phyloP scores from a whole-genome alignment of 192 early-diverging fungal genomes.

The Umbelopsis ramanniana region DNA sequence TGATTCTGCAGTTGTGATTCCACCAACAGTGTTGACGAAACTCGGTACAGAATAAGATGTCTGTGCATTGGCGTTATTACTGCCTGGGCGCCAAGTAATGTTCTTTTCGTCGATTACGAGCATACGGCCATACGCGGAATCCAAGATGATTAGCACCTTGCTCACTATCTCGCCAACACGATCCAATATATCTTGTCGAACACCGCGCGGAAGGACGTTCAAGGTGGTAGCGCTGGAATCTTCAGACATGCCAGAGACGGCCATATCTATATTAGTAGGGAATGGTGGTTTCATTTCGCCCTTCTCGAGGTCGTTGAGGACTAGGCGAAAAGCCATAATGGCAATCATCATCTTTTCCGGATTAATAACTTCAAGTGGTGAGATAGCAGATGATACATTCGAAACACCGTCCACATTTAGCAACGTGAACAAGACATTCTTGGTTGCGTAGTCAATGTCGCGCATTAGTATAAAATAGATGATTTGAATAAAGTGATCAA shows the following conservation, averaged over 20 bases:
- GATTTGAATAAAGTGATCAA: constrained; percentile 74
- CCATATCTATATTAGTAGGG: constrained; percentile 48
- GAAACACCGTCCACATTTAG: constrained; percentile 62
- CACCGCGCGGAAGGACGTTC: constrained; percentile 46
- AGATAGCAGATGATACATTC: constrained; percentile 42
- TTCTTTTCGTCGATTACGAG: constrained; percentile 57
- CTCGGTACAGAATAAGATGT: constrained; percentile 33
- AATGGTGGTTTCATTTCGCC: constrained; percentile 49
- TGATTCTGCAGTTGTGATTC: constrained; percentile 25
- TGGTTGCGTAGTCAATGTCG: constrained; percentile 70
- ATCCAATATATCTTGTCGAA: constrained; percentile 71
- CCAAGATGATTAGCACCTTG: constrained; percentile 61
- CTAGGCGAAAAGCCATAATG: constrained; percentile 70
- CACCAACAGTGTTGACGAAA: constrained; percentile 17
- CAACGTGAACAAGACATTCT: constrained; percentile 66
- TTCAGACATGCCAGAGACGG: constrained; percentile 33
- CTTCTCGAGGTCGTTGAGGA: constrained; percentile 76
- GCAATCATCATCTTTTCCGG: constrained; percentile 80
- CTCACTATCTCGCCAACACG: constrained; percentile 68
- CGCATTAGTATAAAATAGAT: constrained; percentile 69
- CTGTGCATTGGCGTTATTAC: constrained; percentile 11
- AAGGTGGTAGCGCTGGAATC: constrained; percentile 43
- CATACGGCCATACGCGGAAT: constrained; percentile 55
- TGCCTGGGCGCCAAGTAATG: constrained; percentile 25
- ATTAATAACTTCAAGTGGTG: constrained; percentile 53